Conservation (phyloP, 2,329 filamentous ascomycete species). For the Trichoderma sp. region DNA sequence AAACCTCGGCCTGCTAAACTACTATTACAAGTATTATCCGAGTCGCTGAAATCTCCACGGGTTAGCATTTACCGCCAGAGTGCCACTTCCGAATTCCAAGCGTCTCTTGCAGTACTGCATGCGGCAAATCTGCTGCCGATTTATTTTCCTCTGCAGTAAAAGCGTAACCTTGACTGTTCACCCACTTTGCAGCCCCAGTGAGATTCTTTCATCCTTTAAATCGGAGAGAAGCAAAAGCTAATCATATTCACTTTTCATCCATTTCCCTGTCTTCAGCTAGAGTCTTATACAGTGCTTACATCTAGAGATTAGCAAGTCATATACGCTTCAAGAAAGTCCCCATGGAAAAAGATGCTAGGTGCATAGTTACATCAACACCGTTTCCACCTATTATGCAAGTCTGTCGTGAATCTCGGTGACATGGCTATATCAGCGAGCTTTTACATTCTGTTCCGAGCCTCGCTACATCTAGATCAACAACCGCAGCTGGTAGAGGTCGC, state of each 20-base stretch:
- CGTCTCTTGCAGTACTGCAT: background rate
- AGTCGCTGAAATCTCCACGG: background rate
- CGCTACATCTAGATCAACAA: background rate
- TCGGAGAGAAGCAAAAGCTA: background rate
- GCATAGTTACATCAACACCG: too few species aligned
- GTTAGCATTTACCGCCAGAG: background rate
- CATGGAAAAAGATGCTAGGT: too few species aligned
- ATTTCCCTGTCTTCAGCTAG: background rate
- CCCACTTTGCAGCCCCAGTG: background rate
- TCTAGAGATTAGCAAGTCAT: too few species aligned
- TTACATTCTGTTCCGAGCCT: background rate
- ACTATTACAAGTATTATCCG: background rate
- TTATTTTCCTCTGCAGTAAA: background rate
- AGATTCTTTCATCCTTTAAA: background rate
- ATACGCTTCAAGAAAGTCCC: too few species aligned
- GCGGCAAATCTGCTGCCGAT: background rate
- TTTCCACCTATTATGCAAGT: too few species aligned
- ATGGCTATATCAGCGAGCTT: too few species aligned
- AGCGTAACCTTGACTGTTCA: background rate
- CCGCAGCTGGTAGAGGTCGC: background rate
- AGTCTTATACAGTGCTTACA: too few species aligned
- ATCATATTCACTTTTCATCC: background rate
- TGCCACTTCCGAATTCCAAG: background rate
- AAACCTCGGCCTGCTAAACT: background rate
- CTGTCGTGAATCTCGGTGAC: too few species aligned